Evolutionary conservation across 129 eudicot genomes (phyloP).

Genomic region (Mikania micrantha): DNA sequence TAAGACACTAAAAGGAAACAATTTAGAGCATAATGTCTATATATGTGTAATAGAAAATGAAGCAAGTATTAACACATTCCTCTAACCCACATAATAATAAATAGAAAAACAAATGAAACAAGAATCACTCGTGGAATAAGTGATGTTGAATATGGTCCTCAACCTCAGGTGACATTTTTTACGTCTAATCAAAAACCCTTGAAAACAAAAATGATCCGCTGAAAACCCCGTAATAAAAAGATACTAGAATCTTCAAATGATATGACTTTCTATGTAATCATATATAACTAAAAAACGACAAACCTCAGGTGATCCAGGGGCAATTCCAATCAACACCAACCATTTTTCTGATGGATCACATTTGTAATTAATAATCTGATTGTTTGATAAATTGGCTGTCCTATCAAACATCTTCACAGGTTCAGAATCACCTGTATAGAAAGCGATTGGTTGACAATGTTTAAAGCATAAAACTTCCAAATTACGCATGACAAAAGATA

Average conservation of each 20-base stretch:
- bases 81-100: not conserved
- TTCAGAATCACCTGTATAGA: conserved; percentile 80
- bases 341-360: conserved; percentile 96
- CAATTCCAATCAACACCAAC: conserved; percentile 98
- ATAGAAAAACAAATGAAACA: not conserved
- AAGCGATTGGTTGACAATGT: not conserved
- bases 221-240: not conserved
- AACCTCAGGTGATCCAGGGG: conserved; percentile 98
- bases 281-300: conserved; percentile 21
- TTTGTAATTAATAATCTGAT: conserved; percentile 88
- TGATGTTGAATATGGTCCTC: not conserved
- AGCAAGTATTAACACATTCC: not conserved
- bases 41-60: not conserved
- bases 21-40: not conserved
- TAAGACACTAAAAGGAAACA: not conserved
- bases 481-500: conserved; percentile 10
- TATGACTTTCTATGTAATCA: not conserved
- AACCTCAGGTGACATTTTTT: not conserved
- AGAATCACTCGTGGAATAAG: not conserved
- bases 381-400: conserved; percentile 84
- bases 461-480: not conserved
- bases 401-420: conserved; percentile 97
- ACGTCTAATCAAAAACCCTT: conserved; percentile 8
- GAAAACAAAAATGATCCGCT: not conserved
- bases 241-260: not conserved